Evolutionary conservation across 345 rosid species (phyloP), one percentile per base, ranked within the genome.

Genomic region (Citrus sp.): DNA sequence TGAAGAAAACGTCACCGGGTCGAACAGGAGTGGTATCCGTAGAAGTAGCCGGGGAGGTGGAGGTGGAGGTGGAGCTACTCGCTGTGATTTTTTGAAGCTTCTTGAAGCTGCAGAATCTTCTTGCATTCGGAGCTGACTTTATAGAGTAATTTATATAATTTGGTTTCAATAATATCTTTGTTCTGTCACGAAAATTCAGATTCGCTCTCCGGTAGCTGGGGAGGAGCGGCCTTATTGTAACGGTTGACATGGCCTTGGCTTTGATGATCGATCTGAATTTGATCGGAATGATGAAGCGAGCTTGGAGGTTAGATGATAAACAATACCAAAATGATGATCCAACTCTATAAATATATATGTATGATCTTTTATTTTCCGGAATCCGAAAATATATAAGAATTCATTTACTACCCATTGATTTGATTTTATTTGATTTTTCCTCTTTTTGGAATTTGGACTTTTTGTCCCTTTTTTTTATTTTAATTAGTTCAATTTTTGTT

Each of bases 1-100:
- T 82, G 82, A 87, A 89, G 46, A 88, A 24, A 28, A 88, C 80
- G 74, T 84, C 91, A 25, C 79, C 72, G 61, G 91, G 78, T 49
- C 82, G 82, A 59, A 84, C 73, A 13, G 84, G 67, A n/a, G 94
- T 86, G 10, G 91, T 75, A 55, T 80, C 87, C 24, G 62, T 25
- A 61, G 88, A 7, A 35, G 70, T 54, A 54, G 58, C 58, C 21
- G 21, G 6, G 0, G 58, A 54, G 58, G 62, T 25, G 59, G 58
- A 51, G 56, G 62, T 37, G 59, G 89, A 7, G 38, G 70, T 65
- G 24, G 94, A 89, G 85, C 77, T 83, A 67, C 93, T 54, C 77
- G 84, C 72, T 72, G 55, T 77, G 67, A 80, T 66, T 24, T 77
- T 73, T 72, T 72, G 73, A 22, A 71, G 74, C 49, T 34, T 67